Conservation (phyloP, 305 asterid species). For the Rubia balearica region DNA sequence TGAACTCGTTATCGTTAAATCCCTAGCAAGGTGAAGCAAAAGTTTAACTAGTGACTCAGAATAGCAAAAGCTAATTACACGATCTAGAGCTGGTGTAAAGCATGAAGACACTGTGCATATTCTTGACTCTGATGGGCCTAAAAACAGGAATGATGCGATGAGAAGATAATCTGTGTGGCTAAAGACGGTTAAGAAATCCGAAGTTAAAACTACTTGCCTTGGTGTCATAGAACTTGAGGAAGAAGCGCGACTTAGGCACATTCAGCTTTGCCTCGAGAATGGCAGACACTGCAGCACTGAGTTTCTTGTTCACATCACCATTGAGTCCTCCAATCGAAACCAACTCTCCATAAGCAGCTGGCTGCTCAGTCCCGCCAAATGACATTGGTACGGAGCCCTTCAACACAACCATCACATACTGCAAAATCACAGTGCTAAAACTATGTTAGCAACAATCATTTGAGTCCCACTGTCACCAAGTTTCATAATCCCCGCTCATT, state of each 20-base stretch:
- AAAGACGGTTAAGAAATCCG: conserved; percentile 15
- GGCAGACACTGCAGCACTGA: conserved; percentile 71
- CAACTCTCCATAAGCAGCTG: conserved; percentile 84
- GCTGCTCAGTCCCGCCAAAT: conserved; percentile 85
- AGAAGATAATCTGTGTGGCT: conserved; percentile 27
- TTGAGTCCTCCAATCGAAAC: conserved; percentile 76
- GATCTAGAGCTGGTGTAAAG: conserved; percentile 96
- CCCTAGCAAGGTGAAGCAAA: conserved; percentile 6
- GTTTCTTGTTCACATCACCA: conserved; percentile 73
- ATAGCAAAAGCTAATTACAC: conserved; percentile 48
- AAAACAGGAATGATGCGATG: conserved; percentile 66
- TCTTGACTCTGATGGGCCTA: conserved; percentile 92
- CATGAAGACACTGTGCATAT: conserved; percentile 93
- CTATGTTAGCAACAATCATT: not conserved
- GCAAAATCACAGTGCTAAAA: conserved; percentile 24
- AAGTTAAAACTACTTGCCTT: conserved; percentile 41
- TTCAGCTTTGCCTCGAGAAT: conserved; percentile 70
- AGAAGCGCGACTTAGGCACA: conserved; percentile 67
- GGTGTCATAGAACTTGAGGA: conserved; percentile 81
- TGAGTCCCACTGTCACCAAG: not conserved
- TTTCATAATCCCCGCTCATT: not conserved
- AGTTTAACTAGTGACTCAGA: conserved; percentile 28
- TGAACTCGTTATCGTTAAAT: not conserved
- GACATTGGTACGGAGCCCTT: conserved; percentile 90
- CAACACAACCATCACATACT: conserved; percentile 91